Base-by-base conservation (phyloP, 2,329 filamentous ascomycete species). In the Periconia sp. region DNA sequence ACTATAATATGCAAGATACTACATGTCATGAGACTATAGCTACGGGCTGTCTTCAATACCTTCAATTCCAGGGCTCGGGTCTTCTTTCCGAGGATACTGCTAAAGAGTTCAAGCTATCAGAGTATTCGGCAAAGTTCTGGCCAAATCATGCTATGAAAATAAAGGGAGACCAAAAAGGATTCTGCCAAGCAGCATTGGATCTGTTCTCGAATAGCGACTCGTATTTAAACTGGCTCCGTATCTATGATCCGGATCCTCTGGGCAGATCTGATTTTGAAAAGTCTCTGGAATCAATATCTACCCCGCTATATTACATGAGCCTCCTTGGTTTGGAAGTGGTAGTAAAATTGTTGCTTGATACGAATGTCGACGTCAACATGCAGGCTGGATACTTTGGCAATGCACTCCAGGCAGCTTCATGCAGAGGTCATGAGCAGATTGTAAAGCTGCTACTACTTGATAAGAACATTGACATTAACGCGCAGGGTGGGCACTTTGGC, bases 401-500 rank as follows among this genome's bases (percentile, higher is more conserved):
- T n/a, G 43, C 52, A 44, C 52, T 64, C 10, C 35, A 45, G 29
- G 50, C 36, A 29, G 59, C 58, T n/a, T n/a, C n/a, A n/a, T n/a
- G n/a, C n/a, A n/a, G n/a, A n/a, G n/a, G n/a, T n/a, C n/a, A n/a
- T n/a, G 31, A 43, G 11, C 1, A 5, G 12, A 22, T 21, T 48
- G 52, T 38, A 22, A 55, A 25, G 30, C 40, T 12, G 41, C n/a
- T 21, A 43, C 21, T 31, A 43, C 21, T 31, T 50, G 4, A 45
- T 52, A 6, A 41, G 44, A 36, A 10, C 49, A 29, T 29, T 18
- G 18, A 50, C 4, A 85, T 83, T 16, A 86, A 41, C 11, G 12
- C 18, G 15, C 16, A 24, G 17, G 43, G 37, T 35, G 40, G 39
- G 24, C 5, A 23, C n/a, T n/a, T n/a, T 4, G 16, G 29, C 24